These are phyloP conservation scores for Cystobasidium tubakii DNA, from an alignment of 768 basidiomycete genomes.

Conservation along the genomic window DNA sequence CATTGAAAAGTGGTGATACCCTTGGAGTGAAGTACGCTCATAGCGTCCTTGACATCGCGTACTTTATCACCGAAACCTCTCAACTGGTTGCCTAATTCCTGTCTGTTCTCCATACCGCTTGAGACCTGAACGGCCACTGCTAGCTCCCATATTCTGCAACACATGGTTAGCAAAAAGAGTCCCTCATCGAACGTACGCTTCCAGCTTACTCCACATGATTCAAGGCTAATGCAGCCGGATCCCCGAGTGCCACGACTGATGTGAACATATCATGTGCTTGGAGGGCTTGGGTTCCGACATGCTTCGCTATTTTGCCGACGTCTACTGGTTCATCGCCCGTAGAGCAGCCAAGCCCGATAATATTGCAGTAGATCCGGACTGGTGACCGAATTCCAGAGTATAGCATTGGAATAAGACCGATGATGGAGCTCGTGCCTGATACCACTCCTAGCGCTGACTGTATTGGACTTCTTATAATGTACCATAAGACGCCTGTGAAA, in stretches of 20 bases:
- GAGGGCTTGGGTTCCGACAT: conserved; percentile 35
- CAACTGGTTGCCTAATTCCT: conserved; percentile 37
- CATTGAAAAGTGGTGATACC: conserved; percentile 45
- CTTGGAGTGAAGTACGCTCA: conserved; percentile 42
- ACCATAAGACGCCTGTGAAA: not conserved
- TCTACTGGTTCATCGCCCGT: not conserved
- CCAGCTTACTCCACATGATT: conserved; percentile 44
- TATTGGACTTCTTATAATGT: not conserved
- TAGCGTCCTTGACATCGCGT: conserved; percentile 45
- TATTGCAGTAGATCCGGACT: not conserved
- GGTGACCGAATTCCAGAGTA: not conserved
- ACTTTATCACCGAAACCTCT: conserved; percentile 42
- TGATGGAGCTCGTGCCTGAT: not conserved
- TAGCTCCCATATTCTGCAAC: conserved; percentile 44
- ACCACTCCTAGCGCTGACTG: not conserved
- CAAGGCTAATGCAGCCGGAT: conserved; percentile 29
- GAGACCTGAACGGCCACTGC: conserved; percentile 45
- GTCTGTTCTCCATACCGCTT: conserved; percentile 39
- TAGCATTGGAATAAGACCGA: not conserved
- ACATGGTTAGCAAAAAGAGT: not conserved
- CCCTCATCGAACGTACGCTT: not conserved
- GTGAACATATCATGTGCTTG: conserved; percentile 46
- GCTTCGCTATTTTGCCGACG: conserved; percentile 33
- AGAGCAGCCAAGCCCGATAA: conserved; percentile 19
- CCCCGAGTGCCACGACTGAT: conserved; percentile 40